Percentiles rank a stretch among this genome's conserved stretches.
These are phyloP conservation scores for Amanita jacksonii DNA, from an alignment of 768 basidiomycete species.

Conservation along the genomic window DNA sequence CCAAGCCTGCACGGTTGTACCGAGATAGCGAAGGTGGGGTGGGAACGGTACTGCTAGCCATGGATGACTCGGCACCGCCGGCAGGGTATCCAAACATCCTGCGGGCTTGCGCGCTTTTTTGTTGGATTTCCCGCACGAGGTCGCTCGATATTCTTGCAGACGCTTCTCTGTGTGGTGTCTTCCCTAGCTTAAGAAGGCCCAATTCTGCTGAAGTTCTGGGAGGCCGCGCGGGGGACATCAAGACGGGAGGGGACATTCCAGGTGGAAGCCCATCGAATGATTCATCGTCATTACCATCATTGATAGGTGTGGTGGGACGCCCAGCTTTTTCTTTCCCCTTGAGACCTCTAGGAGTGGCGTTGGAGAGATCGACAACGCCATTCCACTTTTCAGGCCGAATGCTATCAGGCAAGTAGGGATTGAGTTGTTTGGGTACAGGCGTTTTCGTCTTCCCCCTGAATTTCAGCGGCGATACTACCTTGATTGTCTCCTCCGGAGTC, in stretches of 20 bases:
- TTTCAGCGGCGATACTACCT: slow-evolving; percentile 40
- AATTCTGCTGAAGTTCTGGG: slow-evolving; percentile 38
- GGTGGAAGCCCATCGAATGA: slow-evolving; percentile 44
- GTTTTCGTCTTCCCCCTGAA: slow-evolving; percentile 45
- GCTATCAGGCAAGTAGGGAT: slow-evolving; percentile 51
- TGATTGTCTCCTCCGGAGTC: slow-evolving; percentile 23
- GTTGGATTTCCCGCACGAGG: slow-evolving; percentile 47
- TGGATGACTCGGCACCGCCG: slow-evolving; percentile 44
- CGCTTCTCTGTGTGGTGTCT: slow-evolving; percentile 67
- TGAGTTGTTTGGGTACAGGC: slow-evolving; percentile 42
- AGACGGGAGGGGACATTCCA: slow-evolving; percentile 49
- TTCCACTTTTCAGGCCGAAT: slow-evolving; percentile 49
- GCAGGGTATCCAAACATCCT: slow-evolving; percentile 18
- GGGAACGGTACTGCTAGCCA: slow-evolving; percentile 50
- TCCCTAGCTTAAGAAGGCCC: slow-evolving; percentile 35
- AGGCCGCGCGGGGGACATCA: slow-evolving; percentile 48
- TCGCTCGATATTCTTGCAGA: slow-evolving; percentile 59
- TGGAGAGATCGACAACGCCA: slow-evolving; percentile 65
- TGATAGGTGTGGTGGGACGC: slow-evolving; percentile 15
- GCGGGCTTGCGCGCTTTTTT: slow-evolving; percentile 22
- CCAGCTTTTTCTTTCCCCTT: slow-evolving; percentile 3
- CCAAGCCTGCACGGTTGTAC: slow-evolving; percentile 41
- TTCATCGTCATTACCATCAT: slow-evolving; percentile 32
- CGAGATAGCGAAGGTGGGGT: slow-evolving; percentile 64
- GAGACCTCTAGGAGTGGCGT: slow-evolving; percentile 42